phyloP scores from a whole-genome alignment of 345 rosid genomes.

The Erysimum cheiranthoides region DNA sequence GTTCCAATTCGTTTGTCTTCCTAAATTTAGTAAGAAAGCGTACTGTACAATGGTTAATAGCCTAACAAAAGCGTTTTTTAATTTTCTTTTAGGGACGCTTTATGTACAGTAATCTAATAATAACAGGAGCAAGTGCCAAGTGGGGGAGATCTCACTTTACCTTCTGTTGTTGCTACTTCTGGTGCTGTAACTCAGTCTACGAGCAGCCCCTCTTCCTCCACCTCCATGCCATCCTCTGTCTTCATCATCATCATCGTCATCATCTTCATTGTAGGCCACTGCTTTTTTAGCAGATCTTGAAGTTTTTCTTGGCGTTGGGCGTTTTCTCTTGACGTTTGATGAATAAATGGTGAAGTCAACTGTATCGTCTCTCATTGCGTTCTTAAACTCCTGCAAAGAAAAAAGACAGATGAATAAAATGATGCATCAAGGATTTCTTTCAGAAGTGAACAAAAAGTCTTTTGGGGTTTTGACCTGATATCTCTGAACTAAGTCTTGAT shows the following conservation, averaged over 20 bases:
- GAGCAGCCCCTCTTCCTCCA: constrained; percentile 49
- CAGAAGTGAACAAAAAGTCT: constrained; percentile 1
- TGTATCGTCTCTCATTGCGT: constrained; percentile 85
- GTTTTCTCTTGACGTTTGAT: constrained; percentile 82
- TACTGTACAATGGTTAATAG: constrained; percentile 44
- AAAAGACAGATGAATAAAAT: not conserved
- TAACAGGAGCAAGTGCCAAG: not conserved
- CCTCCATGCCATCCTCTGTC: constrained; percentile 67
- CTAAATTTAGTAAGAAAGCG: constrained; percentile 33
- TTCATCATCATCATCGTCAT: constrained; percentile 56
- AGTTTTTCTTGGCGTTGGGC: constrained; percentile 52
- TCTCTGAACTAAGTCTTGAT: constrained; percentile 72
- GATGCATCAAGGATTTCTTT: not conserved
- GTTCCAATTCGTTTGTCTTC: constrained; percentile 22
- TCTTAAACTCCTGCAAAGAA: constrained; percentile 87
- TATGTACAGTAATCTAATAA: constrained; percentile 44
- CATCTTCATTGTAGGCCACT: constrained; percentile 45
- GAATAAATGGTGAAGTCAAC: constrained; percentile 79
- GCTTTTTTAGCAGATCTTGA: constrained; percentile 44
- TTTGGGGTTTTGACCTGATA: constrained; percentile 70
- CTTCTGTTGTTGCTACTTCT: constrained; percentile 65
- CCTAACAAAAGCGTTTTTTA: constrained; percentile 23
- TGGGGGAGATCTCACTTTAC: constrained; percentile 29
- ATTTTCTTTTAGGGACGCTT: constrained; percentile 9
- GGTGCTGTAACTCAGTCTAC: constrained; percentile 52